Evolutionary conservation across 371 early-diverging fungal species (phyloP), one percentile per base, ranked within the genome.

Genomic region (Paraphysoderma sedebokerense): DNA sequence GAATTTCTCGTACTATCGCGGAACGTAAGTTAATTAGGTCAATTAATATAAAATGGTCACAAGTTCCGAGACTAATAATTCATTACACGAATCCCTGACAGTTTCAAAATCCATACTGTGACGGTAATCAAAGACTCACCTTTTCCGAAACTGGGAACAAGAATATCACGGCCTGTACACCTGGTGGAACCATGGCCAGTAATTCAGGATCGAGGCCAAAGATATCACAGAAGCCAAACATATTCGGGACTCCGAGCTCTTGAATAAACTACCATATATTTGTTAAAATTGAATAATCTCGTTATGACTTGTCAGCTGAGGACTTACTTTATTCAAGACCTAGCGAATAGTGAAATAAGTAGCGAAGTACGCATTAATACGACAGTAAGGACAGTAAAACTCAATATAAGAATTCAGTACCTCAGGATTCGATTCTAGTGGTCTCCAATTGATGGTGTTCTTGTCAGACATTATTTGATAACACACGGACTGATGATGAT

Each of bases 111-210:
- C 35, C 35, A 34, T 17, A 34, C 35, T 17, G 13, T 34, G 13
- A 34, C 9, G 13, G 2, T 1, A 11, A 0, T 3, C 15, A 1
- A 6, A 13, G n/a, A 3, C 0, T 3, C 50, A 57, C 65, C 54
- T 60, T 54, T 19, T 49, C 55, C 11, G 67, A 60, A 24, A 67
- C 61, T 5, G 74, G 71, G 46, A 70, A 70, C 33, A 92, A 65
- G 26, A 92, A 72, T 17, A 95, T 58, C 15, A 92, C 61, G 5
- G 96, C 87, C 15, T 63, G 53, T 4, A 82, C 82, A 0, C 87
- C 87, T 44, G 73, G 76, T 9, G 91, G 82, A 17, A 91, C 66
- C 68, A 85, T 76, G 12, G 62, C 62, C 12, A 95, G 61, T 12
- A 82, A 57, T 23, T 87, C 90, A 6, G 71, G 69, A 47, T 95